Evolutionary conservation across 2,329 filamentous ascomycete genomes (phyloP).

Genomic region (Neodidymelliopsis sp.): DNA sequence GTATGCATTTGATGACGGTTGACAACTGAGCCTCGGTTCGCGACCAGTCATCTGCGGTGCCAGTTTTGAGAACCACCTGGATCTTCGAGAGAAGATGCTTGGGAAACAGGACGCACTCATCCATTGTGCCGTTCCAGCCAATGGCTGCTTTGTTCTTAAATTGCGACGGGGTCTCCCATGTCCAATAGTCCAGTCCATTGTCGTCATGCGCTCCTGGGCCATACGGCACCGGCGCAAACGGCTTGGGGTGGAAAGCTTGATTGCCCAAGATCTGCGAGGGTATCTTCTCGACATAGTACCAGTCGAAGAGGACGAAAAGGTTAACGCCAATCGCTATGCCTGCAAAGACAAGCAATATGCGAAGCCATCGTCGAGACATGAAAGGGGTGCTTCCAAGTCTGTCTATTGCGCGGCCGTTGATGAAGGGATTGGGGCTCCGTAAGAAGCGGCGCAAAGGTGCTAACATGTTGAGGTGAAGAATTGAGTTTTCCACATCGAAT

Average conservation of each 20-base stretch:
- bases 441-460: slow-evolving; percentile 15
- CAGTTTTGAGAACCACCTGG: slow-evolving; percentile 60
- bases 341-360: slow-evolving; percentile 11
- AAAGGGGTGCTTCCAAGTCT: slow-evolving; percentile 2
- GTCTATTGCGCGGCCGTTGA: slow-evolving; percentile 13
- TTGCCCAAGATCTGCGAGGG: slow-evolving; percentile 11
- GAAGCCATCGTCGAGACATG: slow-evolving; percentile 13
- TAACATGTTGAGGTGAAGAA: slow-evolving; percentile 5
- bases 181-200: slow-evolving; percentile 23
- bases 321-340: slow-evolving; percentile 16
- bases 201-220: slow-evolving; percentile 7
- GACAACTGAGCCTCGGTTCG: slow-evolving; percentile 58
- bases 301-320: slow-evolving; percentile 20
- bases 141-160: slow-evolving; percentile 14
- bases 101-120: slow-evolving; percentile 40
- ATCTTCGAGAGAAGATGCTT: slow-evolving; percentile 43
- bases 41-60: slow-evolving; percentile 61
- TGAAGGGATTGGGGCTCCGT: slow-evolving; percentile 11
- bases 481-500: slow-evolving; percentile 4
- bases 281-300: slow-evolving; percentile 9
- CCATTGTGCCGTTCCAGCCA: slow-evolving; percentile 15
- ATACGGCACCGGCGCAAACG: slow-evolving; percentile 10
- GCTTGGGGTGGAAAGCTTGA: slow-evolving; percentile 19
- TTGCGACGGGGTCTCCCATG: slow-evolving; percentile 21
- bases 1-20: slow-evolving; percentile 61